phyloP scores from a whole-genome alignment of 176 grass and related monocot genomes.

The Oryza longistaminata region DNA sequence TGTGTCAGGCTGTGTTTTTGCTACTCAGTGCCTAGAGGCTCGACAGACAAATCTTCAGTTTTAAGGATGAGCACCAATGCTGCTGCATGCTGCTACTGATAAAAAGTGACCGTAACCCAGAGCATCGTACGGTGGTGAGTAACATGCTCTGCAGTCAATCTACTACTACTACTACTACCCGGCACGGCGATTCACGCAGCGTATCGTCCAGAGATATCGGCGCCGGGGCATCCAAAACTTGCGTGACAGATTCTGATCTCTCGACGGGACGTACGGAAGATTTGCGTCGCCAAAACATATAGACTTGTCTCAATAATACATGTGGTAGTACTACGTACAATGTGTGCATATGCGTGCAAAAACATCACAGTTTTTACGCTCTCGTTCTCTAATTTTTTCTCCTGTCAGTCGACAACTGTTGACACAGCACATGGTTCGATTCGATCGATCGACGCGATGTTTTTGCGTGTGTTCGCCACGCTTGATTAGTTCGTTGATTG shows the following conservation, averaged over 20 bases:
- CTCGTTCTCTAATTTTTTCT: background rate
- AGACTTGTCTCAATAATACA: background rate
- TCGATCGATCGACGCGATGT: slow-evolving; percentile 7
- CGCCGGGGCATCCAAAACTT: background rate
- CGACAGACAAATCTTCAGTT: slow-evolving; percentile 31
- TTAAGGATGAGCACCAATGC: slow-evolving; percentile 26
- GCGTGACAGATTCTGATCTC: slow-evolving; percentile 45
- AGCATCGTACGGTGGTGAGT: slow-evolving; percentile 29
- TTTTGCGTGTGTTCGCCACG: background rate
- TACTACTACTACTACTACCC: background rate
- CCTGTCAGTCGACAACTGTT: background rate
- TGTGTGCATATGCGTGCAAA: background rate
- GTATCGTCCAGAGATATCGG: slow-evolving; percentile 31
- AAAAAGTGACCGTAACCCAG: slow-evolving; percentile 2
- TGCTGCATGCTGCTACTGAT: background rate
- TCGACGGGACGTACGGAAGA: slow-evolving; percentile 20
- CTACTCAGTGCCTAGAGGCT: background rate
- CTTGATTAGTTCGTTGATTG: background rate
- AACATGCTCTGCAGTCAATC: slow-evolving; percentile 30
- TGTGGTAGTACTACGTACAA: background rate
- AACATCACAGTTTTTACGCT: background rate
- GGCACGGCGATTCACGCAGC: background rate
- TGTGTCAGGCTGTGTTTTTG: slow-evolving; percentile 7
- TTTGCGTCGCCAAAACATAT: background rate
- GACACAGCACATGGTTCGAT: background rate